These are phyloP conservation scores for Mimosa bimucronata DNA, from an alignment of 306 rosid genomes.

Conservation along the genomic window DNA sequence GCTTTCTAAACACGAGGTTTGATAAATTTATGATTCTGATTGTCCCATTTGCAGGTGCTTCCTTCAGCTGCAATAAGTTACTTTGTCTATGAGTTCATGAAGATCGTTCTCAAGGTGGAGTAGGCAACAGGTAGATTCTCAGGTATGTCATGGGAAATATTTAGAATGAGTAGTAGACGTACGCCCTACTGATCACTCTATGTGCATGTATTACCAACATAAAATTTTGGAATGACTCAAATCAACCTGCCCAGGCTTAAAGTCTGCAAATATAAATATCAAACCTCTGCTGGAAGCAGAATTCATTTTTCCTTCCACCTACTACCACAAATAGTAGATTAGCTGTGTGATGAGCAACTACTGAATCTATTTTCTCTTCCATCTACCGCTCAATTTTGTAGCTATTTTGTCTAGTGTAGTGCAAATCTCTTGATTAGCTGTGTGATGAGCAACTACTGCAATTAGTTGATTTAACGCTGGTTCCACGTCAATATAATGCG, in stretches of 20 bases:
- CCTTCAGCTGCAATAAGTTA: conserved; percentile 95
- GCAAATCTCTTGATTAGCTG: neutral
- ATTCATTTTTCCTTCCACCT: conserved; percentile 16
- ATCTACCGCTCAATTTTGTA: conserved; percentile 25
- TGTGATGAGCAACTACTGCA: neutral
- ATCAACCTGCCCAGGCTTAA: conserved; percentile 4
- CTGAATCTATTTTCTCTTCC: conserved; percentile 11
- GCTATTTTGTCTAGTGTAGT: neutral
- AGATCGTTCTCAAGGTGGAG: conserved; percentile 91
- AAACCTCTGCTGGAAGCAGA: conserved; percentile 29
- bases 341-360: no score
- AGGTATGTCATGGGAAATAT: conserved; percentile 34
- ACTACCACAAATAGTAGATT: neutral
- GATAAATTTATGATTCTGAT: conserved; percentile 9
- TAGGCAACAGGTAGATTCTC: conserved; percentile 46
- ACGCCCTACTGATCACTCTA: conserved; percentile 2
- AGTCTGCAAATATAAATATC: conserved; percentile 24
- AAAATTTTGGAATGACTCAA: conserved; percentile 33
- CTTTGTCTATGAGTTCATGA: conserved; percentile 95
- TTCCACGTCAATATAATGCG: neutral
- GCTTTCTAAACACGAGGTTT: conserved; percentile 16
- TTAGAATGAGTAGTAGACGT: conserved; percentile 20
- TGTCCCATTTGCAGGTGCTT: conserved; percentile 70
- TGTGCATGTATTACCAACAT: neutral
- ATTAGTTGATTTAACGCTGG: neutral